Evolutionary conservation across 768 basidiomycete species (phyloP), one percentile per base, ranked within the genome.

Genomic region (Termitomyces sp.): DNA sequence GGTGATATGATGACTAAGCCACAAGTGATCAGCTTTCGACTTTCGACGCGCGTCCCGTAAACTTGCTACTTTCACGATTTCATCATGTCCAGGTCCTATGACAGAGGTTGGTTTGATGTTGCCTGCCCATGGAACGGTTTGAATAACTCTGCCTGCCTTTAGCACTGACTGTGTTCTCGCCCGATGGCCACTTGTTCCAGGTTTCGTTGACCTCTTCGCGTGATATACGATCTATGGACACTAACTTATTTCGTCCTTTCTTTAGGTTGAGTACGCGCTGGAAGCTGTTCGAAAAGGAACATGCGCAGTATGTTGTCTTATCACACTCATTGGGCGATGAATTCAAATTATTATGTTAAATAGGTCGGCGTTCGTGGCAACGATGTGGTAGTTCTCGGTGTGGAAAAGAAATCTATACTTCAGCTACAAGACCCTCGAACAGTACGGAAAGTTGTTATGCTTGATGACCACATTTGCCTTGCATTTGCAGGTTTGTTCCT

Each of bases 101-200:
- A 97, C 86, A 89, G 95, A 85, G 95, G 94, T 94, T 70, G 50
- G 79, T 30, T 16, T 35, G 44, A 10, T 28, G 49, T 47, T 57
- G 2, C 14, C 38, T 33, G 35, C 6, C 38, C 43, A n/a, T 46
- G 44, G n/a, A 33, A 9, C 23, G 33, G 14, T 2, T 38, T 30
- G 36, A 6, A 54, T 20, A 7, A 44, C 44, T 18, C 58, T 55
- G 4, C 40, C 16, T 13, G 32, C 3, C 8, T 35, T 30, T 57
- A 97, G 95, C 95, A 50, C 87, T 98, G 63, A 98, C 96, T 63
- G 94, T 96, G 70, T 96, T 97, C 82, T 97, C 95, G 46, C 96
- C 96, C 60, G 97, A 98, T 79, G 97, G 97, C 18, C 97, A 99
- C 79, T 80, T 99, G 67, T 97, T 98, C 82, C 95, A 98, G 83